Evolutionary conservation across 164 flowering plant species (phyloP).

Genomic region (Sextonia rubra): DNA sequence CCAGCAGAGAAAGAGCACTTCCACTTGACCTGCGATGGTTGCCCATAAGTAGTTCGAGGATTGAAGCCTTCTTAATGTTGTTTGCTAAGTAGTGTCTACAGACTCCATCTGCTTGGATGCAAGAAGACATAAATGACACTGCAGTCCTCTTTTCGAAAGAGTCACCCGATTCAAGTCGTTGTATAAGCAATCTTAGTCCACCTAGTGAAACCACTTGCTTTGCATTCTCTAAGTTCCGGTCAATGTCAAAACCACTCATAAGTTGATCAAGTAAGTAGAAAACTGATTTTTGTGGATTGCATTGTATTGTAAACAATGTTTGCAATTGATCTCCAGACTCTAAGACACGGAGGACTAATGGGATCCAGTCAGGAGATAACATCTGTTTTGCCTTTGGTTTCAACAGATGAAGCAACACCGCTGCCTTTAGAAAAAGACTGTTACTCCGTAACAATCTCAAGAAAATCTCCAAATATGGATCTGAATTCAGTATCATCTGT

Average conservation of each 20-base stretch:
- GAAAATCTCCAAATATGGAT: constrained; percentile 62
- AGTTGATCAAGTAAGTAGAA: constrained; percentile 56
- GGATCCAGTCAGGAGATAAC: constrained; percentile 58
- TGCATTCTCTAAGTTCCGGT: constrained; percentile 54
- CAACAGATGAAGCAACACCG: constrained; percentile 48
- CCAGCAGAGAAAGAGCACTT: constrained; percentile 32
- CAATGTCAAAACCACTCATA: constrained; percentile 54
- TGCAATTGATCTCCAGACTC: constrained; percentile 60
- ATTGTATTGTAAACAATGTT: constrained; percentile 47
- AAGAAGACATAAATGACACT: constrained; percentile 34
- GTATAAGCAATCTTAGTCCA: constrained; percentile 45
- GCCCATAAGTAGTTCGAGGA: constrained; percentile 42
- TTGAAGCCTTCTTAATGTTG: constrained; percentile 35
- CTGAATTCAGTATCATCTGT: constrained; percentile 41
- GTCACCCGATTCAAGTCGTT: constrained; percentile 42
- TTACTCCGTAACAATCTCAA: constrained; percentile 40
- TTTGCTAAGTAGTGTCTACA: constrained; percentile 50
- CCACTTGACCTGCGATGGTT: constrained; percentile 15
- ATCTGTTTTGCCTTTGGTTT: constrained; percentile 69
- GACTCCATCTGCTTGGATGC: constrained; percentile 54
- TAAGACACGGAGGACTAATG: constrained; percentile 56
- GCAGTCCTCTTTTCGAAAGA: constrained; percentile 32
- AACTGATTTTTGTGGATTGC: constrained; percentile 53
- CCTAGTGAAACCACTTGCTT: constrained; percentile 51
- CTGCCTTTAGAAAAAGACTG: constrained; percentile 54